Evolutionary conservation across 768 basidiomycete genomes (phyloP).

Genomic region (Kwoniella newhampshirensis): DNA sequence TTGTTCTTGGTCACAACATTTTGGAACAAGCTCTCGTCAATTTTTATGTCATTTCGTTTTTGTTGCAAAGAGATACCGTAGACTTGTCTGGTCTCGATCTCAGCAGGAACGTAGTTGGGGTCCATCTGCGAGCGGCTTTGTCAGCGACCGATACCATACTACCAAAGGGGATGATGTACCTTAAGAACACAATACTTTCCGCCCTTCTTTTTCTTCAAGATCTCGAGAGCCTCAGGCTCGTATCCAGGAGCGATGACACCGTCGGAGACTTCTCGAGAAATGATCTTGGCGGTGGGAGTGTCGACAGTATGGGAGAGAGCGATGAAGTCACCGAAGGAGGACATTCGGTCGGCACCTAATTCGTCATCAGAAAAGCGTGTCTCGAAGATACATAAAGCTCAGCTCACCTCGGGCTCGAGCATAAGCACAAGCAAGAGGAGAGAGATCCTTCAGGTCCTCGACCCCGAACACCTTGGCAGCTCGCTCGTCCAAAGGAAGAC

Average conservation of each 20-base stretch:
- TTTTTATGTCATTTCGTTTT: conserved; percentile 82
- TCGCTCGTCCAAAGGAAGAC: conserved; percentile 68
- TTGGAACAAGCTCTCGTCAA: conserved; percentile 73
- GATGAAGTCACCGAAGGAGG: conserved; percentile 98
- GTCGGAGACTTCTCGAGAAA: conserved; percentile 98
- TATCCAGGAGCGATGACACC: conserved; percentile 97
- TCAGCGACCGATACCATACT: neutral
- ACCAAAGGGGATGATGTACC: conserved; percentile 57
- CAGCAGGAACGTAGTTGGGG: conserved; percentile 72
- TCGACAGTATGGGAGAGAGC: conserved; percentile 91
- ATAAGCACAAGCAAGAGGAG: conserved; percentile 86
- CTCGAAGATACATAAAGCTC: neutral
- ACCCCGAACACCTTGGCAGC: conserved; percentile 96
- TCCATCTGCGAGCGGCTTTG: conserved; percentile 67
- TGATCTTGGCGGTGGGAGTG: conserved; percentile 89
- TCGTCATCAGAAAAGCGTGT: neutral
- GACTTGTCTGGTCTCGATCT: conserved; percentile 88
- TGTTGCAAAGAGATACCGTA: conserved; percentile 90
- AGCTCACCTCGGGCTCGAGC: conserved; percentile 84
- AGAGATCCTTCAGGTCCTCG: conserved; percentile 84
- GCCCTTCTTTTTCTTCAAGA: conserved; percentile 91
- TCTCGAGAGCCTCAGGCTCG: conserved; percentile 77
- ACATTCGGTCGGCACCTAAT: conserved; percentile 94
- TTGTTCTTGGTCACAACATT: conserved; percentile 89
- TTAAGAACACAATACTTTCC: conserved; percentile 98